A percentile compares a stretch with the other conserved stretches of the same genome.
Conservation (phyloP, 306 rosid genomes). For the Quercus wislizeni region DNA sequence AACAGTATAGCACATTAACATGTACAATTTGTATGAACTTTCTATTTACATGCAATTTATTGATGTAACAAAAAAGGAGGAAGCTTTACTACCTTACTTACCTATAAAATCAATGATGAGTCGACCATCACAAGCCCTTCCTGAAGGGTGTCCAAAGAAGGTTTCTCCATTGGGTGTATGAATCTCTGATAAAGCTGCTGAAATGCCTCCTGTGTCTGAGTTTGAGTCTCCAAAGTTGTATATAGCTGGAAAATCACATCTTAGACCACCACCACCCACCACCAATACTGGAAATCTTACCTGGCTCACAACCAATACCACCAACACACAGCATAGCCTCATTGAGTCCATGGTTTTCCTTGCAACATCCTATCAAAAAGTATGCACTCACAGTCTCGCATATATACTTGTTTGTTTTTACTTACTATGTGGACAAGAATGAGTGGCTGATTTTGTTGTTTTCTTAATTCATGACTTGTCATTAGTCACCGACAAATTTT, state of each 20-base stretch:
- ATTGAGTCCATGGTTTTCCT: constrained; percentile 2
- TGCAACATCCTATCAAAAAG: neutral
- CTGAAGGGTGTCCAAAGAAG: constrained; percentile 71
- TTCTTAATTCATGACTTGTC: too few species aligned
- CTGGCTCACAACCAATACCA: constrained; percentile 19
- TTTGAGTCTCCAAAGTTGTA: constrained; percentile 97
- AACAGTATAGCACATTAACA: neutral
- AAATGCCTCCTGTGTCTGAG: constrained; percentile 78
- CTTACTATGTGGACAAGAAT: neutral
- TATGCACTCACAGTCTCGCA: too few species aligned
- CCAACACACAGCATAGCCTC: constrained; percentile 13
- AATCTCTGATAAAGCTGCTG: constrained; percentile 48
- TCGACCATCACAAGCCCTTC: constrained; percentile 81
- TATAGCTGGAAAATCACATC: constrained; percentile 64
- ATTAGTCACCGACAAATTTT: too few species aligned
- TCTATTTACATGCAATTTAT: neutral
- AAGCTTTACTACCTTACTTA: constrained; percentile 21
- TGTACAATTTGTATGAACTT: neutral
- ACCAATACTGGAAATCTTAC: neutral
- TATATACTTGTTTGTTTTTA: neutral
- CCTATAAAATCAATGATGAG: constrained; percentile 73
- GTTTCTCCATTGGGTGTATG: constrained; percentile 72
- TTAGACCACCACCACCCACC: constrained; percentile 10
- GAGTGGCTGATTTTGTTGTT: neutral
- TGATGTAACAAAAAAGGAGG: neutral